A percentile compares a stretch with the other conserved stretches of the same genome.
phyloP scores from a whole-genome alignment of 257 asterid genomes.

The Schizonepeta tenuifolia region DNA sequence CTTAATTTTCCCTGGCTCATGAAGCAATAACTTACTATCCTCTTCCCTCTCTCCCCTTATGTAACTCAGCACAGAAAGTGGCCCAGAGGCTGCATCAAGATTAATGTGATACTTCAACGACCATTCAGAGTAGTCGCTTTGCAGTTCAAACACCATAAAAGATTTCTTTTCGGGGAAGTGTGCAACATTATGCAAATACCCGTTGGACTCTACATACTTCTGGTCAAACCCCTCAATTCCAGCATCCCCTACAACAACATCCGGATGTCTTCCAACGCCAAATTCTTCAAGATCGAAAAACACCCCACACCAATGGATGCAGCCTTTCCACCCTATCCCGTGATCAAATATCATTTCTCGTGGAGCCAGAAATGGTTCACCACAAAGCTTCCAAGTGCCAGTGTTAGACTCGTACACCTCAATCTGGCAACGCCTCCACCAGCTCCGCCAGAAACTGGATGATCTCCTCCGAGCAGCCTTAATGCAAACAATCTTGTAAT shows the following conservation, averaged over 20 bases:
- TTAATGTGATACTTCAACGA: conserved; percentile 29
- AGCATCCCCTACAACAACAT: conserved; percentile 8
- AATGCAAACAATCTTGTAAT: conserved; percentile 43
- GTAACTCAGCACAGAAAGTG: conserved; percentile 33
- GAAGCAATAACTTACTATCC: conserved; percentile 37
- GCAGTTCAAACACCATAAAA: conserved; percentile 37
- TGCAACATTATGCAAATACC: conserved; percentile 32
- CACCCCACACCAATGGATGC: conserved; percentile 42
- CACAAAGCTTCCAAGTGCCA: conserved; percentile 33
- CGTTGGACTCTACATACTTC: conserved; percentile 31
- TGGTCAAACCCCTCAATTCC: background rate
- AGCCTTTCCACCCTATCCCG: conserved; percentile 40
- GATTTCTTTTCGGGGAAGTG: conserved; percentile 25
- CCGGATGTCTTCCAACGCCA: conserved; percentile 34
- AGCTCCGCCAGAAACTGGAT: conserved; percentile 8
- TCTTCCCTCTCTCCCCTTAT: conserved; percentile 34
- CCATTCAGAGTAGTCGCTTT: conserved; percentile 32
- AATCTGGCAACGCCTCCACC: conserved; percentile 38
- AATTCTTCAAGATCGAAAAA: conserved; percentile 30
- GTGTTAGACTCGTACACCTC: conserved; percentile 42
- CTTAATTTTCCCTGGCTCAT: conserved; percentile 35
- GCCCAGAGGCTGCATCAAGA: conserved; percentile 13
- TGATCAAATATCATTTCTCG: conserved; percentile 19
- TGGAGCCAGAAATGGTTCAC: conserved; percentile 37
- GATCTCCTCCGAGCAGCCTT: conserved; percentile 31